These are phyloP conservation scores for Apiospora arundinis DNA, from an alignment of 2,329 filamentous ascomycete genomes.

Conservation along the genomic window DNA sequence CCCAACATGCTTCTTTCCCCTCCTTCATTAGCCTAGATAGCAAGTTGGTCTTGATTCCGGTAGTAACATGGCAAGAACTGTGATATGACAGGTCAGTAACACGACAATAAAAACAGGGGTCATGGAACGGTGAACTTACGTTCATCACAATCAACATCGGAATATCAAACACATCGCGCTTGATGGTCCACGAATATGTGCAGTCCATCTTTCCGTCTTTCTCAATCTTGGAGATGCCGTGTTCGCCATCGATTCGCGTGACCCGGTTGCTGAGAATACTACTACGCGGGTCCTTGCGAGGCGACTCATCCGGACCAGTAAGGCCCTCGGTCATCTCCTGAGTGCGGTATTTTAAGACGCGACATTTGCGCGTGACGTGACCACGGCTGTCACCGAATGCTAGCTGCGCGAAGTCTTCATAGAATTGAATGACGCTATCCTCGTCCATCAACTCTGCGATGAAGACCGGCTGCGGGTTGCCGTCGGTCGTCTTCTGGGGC, in stretches of 20 bases:
- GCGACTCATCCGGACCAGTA: conserved; percentile 47
- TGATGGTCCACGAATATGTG: conserved; percentile 96
- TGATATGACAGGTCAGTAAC: not conserved
- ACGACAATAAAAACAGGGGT: not conserved
- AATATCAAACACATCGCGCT: conserved; percentile 96
- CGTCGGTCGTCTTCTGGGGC: conserved; percentile 47
- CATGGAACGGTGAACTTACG: conserved; percentile 63
- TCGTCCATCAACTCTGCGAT: conserved; percentile 93
- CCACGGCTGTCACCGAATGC: conserved; percentile 92
- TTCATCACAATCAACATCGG: conserved; percentile 99
- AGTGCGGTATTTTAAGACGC: conserved; percentile 87
- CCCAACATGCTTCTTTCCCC: not conserved
- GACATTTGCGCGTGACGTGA: conserved; percentile 82
- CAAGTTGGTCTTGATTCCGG: conserved; percentile 63
- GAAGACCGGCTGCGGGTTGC: conserved; percentile 78
- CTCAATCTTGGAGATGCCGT: conserved; percentile 82
- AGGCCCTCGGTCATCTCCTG: conserved; percentile 59
- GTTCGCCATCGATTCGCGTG: conserved; percentile 71
- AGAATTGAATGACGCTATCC: conserved; percentile 91
- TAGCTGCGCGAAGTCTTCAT: conserved; percentile 91
- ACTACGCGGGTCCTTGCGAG: conserved; percentile 52
- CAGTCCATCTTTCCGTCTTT: conserved; percentile 92
- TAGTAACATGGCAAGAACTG: conserved; percentile 67
- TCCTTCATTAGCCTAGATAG: conserved; percentile 47
- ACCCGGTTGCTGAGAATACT: conserved; percentile 65